Conservation (phyloP, 2,329 filamentous ascomycete genomes). For the Rutstroemia sp. region DNA sequence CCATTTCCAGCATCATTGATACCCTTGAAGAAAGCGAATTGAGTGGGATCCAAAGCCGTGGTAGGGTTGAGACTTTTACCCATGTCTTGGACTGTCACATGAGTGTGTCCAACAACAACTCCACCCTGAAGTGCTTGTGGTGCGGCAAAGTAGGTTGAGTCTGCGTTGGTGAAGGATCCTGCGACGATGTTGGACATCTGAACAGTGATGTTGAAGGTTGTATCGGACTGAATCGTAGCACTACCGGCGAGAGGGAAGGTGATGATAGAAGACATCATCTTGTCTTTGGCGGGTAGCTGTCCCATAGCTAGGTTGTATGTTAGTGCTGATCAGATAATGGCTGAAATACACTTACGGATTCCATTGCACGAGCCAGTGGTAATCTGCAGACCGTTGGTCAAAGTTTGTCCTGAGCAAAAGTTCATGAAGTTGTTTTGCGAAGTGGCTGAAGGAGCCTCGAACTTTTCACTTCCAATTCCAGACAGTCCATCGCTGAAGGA, state of each 20-base stretch:
- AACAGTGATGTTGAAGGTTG: constrained; percentile 30
- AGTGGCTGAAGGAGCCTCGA: constrained; percentile 17
- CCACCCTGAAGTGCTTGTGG: constrained; percentile 30
- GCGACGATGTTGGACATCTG: constrained; percentile 30
- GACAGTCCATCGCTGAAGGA: constrained; percentile 17
- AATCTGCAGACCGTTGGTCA: constrained; percentile 53
- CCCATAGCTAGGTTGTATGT: constrained; percentile 24
- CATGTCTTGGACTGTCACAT: constrained; percentile 33
- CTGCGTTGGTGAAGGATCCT: constrained; percentile 34
- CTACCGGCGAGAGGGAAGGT: constrained; percentile 23
- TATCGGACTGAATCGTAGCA: constrained; percentile 11
- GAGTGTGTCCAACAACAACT: constrained; percentile 34
- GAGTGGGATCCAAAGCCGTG: constrained; percentile 25
- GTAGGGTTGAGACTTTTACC: constrained; percentile 29
- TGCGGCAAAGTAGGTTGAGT: constrained; percentile 33
- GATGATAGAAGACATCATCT: constrained; percentile 29
- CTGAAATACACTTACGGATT: constrained; percentile 17
- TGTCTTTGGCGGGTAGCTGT: constrained; percentile 26
- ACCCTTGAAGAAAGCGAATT: constrained; percentile 36
- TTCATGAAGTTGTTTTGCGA: constrained; percentile 27
- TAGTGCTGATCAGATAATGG: background rate
- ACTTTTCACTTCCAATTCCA: constrained; percentile 15
- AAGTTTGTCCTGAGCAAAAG: constrained; percentile 28
- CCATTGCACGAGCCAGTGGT: constrained; percentile 52
- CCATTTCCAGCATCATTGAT: constrained; percentile 36